Base-by-base conservation (phyloP, 495 filamentous ascomycete species). In the Neohortaea acidophila region DNA sequence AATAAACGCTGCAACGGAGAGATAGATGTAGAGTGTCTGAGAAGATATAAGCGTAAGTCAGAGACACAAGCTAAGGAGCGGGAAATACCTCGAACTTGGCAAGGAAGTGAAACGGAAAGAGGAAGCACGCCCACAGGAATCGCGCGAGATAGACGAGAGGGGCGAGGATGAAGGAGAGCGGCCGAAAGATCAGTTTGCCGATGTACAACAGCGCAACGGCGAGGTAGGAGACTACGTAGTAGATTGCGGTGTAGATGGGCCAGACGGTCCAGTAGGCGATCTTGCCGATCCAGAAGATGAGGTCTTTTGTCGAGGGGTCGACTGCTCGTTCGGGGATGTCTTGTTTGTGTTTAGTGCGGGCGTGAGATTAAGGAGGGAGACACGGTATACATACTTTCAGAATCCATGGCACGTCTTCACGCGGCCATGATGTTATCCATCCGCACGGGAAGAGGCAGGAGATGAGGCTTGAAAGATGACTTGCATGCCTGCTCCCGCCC, bases 21-120 rank as follows among this genome's bases (percentile, higher is more conserved):
- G 53, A 58, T 71, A 81, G 49, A 72, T 72, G 49, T 78, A 75
- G 17, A 81, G 51, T 33, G 72, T 70, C 76, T 79, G 39, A 19
- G 36, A 38, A 38, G 27, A 32, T 49, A 45, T 42, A 33, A 50
- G 33, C 32, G 41, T 50, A 40, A 19, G 44, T 29, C 32, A 37
- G 11, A 24, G 20, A 22, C 21, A 23, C 9, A 3, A 31, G n/a
- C 28, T 31, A 6, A 31, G 6, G 5, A 11, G 22, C 10, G 7
- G 11, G 2, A 36, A 20, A 49, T 67, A 81, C 79, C 73, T 84
- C 76, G 37, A 81, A 65, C 53, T 64, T 74, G 17, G 59, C 57
- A 1, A 80, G 50, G 19, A 77, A 41, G 26, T 28, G 27, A 34
- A 63, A 50, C n/a, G 55, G 57, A 3, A 39, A 5, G 19, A 54